phyloP scores from a whole-genome alignment of 345 rosid species.

The Isatis tinctoria region DNA sequence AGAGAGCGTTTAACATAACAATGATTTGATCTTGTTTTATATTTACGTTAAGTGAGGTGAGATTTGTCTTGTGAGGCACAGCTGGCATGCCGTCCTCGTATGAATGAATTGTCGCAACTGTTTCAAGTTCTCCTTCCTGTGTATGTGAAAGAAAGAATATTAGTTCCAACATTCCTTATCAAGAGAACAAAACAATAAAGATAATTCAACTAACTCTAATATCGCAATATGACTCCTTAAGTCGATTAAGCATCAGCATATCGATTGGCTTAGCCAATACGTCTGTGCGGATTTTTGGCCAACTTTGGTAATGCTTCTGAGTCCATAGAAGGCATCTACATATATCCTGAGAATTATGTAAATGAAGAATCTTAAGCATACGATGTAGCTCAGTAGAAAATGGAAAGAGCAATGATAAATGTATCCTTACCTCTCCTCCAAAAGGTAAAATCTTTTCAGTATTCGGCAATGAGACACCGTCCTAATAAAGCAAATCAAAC shows the following conservation, averaged over 20 bases:
- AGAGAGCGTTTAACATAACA: background rate
- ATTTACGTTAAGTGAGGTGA: slow-evolving; percentile 74
- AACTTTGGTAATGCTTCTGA: slow-evolving; percentile 89
- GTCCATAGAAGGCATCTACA: slow-evolving; percentile 96
- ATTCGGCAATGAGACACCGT: slow-evolving; percentile 89
- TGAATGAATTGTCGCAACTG: slow-evolving; percentile 62
- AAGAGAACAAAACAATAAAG: background rate
- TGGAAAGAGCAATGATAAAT: slow-evolving; percentile 18
- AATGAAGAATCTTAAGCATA: background rate
- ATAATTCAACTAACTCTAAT: slow-evolving; percentile 51
- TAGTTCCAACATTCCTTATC: slow-evolving; percentile 5
- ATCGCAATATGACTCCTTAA: slow-evolving; percentile 78
- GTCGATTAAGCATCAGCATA: slow-evolving; percentile 69
- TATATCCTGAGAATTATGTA: slow-evolving; percentile 59
- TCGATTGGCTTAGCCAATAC: slow-evolving; percentile 76
- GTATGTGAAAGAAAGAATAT: background rate
- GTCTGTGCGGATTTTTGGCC: slow-evolving; percentile 87
- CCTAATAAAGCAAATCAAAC: slow-evolving; percentile 42
- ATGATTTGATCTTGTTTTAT: background rate
- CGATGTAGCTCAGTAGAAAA: slow-evolving; percentile 11
- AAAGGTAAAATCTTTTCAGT: slow-evolving; percentile 88
- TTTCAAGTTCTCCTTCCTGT: slow-evolving; percentile 80
- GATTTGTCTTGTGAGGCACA: slow-evolving; percentile 78
- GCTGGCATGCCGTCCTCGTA: slow-evolving; percentile 69
- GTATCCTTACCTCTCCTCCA: slow-evolving; percentile 81